Percentiles rank a stretch among this genome's conserved stretches.
Conservation (phyloP, 23 red algal species). For the Chondrus crispus region DNA sequence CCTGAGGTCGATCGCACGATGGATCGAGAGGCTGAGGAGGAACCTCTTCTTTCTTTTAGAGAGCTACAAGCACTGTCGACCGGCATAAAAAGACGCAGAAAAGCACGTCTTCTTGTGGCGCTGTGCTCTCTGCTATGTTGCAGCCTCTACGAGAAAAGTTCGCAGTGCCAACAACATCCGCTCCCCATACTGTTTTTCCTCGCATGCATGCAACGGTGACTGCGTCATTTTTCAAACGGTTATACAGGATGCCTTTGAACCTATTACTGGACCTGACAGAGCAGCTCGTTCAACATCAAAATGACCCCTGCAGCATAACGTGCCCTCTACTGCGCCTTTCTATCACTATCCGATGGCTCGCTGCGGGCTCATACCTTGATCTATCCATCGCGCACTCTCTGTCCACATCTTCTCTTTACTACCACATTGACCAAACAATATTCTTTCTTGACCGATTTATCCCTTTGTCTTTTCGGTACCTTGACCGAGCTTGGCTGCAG, state of each 20-base stretch:
- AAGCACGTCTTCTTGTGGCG: too few relatives aligned
- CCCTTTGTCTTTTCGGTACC: neutral
- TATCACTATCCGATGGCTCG: slow-evolving; percentile 10
- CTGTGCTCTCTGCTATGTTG: too few relatives aligned
- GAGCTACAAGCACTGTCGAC: too few relatives aligned
- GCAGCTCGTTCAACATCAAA: neutral
- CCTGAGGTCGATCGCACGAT: too few relatives aligned
- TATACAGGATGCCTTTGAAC: neutral
- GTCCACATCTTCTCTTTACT: neutral
- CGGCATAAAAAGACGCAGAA: too few relatives aligned
- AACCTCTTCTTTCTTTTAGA: too few relatives aligned
- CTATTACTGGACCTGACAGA: neutral
- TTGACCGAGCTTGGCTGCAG: neutral
- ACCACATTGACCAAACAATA: neutral
- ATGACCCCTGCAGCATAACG: neutral
- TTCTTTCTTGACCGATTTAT: neutral
- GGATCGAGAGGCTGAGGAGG: too few relatives aligned
- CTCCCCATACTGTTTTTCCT: too few relatives aligned
- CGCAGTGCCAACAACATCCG: too few relatives aligned
- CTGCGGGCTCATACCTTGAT: neutral
- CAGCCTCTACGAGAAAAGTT: too few relatives aligned
- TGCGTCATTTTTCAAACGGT: neutral
- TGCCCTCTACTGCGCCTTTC: neutral
- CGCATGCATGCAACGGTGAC: too few relatives aligned
- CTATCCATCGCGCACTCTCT: neutral